A percentile compares a stretch with the other conserved stretches of the same genome.
These are phyloP conservation scores for Diaporthe sp. DNA, from an alignment of 2,329 filamentous ascomycete genomes.

Conservation along the genomic window DNA sequence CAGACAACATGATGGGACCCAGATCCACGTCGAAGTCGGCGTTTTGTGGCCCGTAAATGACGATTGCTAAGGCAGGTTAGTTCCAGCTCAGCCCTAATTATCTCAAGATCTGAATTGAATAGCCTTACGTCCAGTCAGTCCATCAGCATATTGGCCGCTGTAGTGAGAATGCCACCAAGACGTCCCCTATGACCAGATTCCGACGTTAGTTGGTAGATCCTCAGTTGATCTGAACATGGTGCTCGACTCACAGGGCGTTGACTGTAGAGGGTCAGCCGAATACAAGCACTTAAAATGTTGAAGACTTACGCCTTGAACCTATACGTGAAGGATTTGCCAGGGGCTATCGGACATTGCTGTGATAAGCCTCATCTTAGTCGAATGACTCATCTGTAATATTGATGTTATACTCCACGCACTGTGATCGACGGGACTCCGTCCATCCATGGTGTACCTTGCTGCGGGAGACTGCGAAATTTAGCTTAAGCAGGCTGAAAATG, in stretches of 20 bases:
- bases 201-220: not conserved
- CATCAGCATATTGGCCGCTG: not conserved
- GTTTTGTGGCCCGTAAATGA: not conserved
- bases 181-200: not conserved
- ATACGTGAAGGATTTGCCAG: not conserved
- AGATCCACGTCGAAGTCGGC: not conserved
- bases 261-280: not conserved
- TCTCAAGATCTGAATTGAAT: not conserved
- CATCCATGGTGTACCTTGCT: not conserved
- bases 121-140: conserved; percentile 10
- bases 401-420: not conserved
- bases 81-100: too few species aligned
- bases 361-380: not conserved
- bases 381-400: not conserved
- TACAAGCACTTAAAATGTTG: not conserved
- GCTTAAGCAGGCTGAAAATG: not conserved
- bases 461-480: not conserved
- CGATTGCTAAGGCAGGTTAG: not conserved
- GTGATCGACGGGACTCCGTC: not conserved
- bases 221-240: not conserved
- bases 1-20: conserved; percentile 11
- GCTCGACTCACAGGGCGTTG: not conserved
- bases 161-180: conserved; percentile 14
- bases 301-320: conserved; percentile 5
- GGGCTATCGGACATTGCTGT: conserved; percentile 2